Evolutionary conservation across 108 stramenopile species (phyloP).

Genomic region (Ochromonas danica): DNA sequence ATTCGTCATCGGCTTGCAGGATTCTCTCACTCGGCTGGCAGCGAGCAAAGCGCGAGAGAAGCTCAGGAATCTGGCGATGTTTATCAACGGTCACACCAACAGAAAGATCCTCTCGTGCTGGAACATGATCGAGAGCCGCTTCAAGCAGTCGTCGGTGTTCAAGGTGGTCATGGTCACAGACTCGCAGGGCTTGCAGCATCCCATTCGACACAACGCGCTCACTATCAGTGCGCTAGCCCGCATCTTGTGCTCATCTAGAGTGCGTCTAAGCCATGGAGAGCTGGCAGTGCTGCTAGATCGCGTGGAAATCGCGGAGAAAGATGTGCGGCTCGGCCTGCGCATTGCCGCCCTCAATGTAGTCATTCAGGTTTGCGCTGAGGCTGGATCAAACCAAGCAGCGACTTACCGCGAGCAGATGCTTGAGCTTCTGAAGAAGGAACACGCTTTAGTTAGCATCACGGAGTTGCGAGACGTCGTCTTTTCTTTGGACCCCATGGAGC

Average conservation of each 20-base stretch:
- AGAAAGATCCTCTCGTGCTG: conserved; percentile 13
- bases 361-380: background rate
- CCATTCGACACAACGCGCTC: background rate
- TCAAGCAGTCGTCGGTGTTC: background rate
- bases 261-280: background rate
- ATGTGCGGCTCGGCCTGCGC: background rate
- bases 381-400: background rate
- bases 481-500: conserved; percentile 1
- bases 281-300: background rate
- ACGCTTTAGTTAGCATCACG: background rate
- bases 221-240: background rate
- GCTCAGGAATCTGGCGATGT: background rate
- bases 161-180: background rate
- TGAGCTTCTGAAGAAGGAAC: background rate
- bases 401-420: background rate
- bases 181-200: background rate
- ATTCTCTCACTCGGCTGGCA: too few species aligned
- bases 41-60: conserved; percentile 3
- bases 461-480: conserved; percentile 5
- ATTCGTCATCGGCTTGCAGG: too few species aligned
- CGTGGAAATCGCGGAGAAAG: background rate
- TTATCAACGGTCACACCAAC: background rate
- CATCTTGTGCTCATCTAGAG: conserved; percentile 26
- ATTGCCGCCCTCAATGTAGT: conserved; percentile 21
- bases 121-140: conserved; percentile 22